Evolutionary conservation across 176 grass and related monocot genomes (phyloP).

Genomic region (Rhynchospora breviuscula): DNA sequence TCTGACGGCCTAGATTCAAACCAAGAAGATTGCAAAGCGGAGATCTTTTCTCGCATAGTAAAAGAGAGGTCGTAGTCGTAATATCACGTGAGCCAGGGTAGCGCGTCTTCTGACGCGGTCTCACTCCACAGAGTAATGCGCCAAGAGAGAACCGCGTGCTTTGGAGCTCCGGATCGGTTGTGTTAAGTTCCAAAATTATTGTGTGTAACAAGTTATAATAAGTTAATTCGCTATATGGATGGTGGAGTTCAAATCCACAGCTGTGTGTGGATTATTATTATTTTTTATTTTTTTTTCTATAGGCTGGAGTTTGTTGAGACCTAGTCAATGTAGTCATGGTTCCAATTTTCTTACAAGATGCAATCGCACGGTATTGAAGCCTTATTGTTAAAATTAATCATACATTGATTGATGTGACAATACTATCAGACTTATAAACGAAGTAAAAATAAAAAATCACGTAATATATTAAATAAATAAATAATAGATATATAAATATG

Average conservation of each 20-base stretch:
- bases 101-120: slow-evolving; percentile 14
- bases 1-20: neutral
- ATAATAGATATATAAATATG: too few relatives aligned
- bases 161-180: neutral
- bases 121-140: neutral
- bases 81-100: neutral
- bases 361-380: too few relatives aligned
- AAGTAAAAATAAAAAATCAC: too few relatives aligned
- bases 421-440: neutral
- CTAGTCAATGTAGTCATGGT: neutral
- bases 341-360: neutral
- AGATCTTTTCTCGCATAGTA: neutral
- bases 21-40: neutral
- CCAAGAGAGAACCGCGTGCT: slow-evolving; percentile 8
- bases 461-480: too few relatives aligned
- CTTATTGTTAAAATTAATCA: neutral
- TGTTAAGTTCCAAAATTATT: neutral
- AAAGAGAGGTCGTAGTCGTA: neutral
- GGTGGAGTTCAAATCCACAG: neutral
- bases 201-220: neutral
- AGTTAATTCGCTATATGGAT: too few relatives aligned
- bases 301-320: neutral
- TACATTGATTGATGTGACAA: neutral
- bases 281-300: too few relatives aligned
- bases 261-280: neutral